Base-by-base conservation (phyloP, 2,329 filamentous ascomycete species). In the Paradendryphiella salina region DNA sequence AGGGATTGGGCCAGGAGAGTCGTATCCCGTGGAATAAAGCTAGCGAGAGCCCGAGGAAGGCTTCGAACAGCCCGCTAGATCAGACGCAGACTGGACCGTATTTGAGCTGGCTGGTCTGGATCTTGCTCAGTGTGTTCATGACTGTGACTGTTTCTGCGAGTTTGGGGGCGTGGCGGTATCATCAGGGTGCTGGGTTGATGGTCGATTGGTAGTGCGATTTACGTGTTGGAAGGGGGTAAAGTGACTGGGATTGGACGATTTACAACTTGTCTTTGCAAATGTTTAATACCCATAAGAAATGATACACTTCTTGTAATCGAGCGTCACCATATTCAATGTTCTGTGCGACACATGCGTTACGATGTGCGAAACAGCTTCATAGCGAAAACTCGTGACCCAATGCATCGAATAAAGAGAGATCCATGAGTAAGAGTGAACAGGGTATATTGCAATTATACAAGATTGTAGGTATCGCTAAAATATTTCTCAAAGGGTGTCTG, bases 11-110 rank as follows among this genome's bases (percentile, higher is more conserved):
- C 7, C 32, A 52, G 29, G 17, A 49, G 29, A 17, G 67, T 56
- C 46, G 41, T 10, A 68, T 76, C 32, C 77, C 78, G 10, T 80
- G 78, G 77, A 46, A 35, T 6, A 54, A 53, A 39, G 29, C 23
- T 7, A 31, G 44, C 34, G 23, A 17, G 17, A 46, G 40, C 10
- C 49, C 44, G 21, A 17, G 31, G 34, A 41, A 17, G 31, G n/a
- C 29, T 13, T 34, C 38, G 9, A 40, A 42, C 5, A 51, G 42
- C 29, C 42, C 46, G 3, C 23, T 70, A 17, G 66, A 69, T 53
- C 52, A 45, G 8, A 42, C 55, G 7, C 50, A 66, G 35, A 46
- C 48, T 11, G 45, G 46, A 10, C 47, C 50, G 32, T 34, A 56
- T 29, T 4, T 62, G 10, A 51, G 50, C 33, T 61, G 53, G 63